phyloP scores from a whole-genome alignment of 192 early-diverging fungal genomes.

The Podila clonocystis region DNA sequence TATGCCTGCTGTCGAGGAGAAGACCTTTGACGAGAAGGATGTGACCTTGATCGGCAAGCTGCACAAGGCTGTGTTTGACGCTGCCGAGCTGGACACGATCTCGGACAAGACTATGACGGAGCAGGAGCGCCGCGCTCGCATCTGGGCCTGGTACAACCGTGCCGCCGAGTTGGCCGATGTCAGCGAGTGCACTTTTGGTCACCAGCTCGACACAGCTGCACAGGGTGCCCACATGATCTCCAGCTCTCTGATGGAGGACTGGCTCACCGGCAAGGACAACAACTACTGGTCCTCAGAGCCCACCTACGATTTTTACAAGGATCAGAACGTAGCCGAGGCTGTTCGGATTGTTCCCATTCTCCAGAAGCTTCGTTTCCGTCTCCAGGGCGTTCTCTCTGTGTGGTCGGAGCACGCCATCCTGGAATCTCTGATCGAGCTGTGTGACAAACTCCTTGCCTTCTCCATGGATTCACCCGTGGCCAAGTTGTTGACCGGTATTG shows the following conservation, averaged over 20 bases:
- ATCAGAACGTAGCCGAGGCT: slow-evolving; percentile 80
- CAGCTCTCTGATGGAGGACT: slow-evolving; percentile 61
- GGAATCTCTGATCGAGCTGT: slow-evolving; percentile 75
- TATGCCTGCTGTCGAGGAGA: slow-evolving; percentile 46
- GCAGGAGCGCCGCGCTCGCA: slow-evolving; percentile 40
- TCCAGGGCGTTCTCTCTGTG: slow-evolving; percentile 70
- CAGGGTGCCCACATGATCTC: slow-evolving; percentile 62
- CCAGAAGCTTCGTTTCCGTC: slow-evolving; percentile 63
- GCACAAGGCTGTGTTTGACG: slow-evolving; percentile 52
- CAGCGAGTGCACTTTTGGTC: slow-evolving; percentile 55
- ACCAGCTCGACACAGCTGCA: slow-evolving; percentile 57
- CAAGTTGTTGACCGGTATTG: slow-evolving; percentile 90
- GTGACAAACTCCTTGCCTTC: slow-evolving; percentile 69
- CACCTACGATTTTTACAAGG: slow-evolving; percentile 92
- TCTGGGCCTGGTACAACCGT: slow-evolving; percentile 54
- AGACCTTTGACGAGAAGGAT: slow-evolving; percentile 59
- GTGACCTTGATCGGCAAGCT: slow-evolving; percentile 61
- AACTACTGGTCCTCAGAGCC: slow-evolving; percentile 54
- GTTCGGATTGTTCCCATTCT: slow-evolving; percentile 72
- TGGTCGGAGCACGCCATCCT: slow-evolving; percentile 96
- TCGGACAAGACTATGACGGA: slow-evolving; percentile 20
- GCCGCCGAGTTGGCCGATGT: slow-evolving; percentile 57
- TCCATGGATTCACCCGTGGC: slow-evolving; percentile 85
- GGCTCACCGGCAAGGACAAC: slow-evolving; percentile 46
- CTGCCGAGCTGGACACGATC: slow-evolving; percentile 31